These are phyloP conservation scores for Dictyostelium purpureum DNA, from an alignment of 78 protist genomes.

Conservation along the genomic window DNA sequence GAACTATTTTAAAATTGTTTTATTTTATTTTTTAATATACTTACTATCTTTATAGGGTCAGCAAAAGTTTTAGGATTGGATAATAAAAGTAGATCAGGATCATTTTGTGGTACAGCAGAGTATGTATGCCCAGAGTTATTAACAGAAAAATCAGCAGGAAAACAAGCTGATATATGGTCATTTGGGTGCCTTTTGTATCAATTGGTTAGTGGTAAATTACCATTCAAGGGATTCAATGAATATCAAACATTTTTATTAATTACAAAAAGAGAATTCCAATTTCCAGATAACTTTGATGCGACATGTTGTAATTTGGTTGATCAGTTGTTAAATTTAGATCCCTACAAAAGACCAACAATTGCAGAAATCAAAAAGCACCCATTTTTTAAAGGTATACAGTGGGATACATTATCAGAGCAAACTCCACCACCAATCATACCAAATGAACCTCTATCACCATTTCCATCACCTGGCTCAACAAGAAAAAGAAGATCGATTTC, in stretches of 20 bases:
- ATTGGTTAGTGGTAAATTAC: slow-evolving; percentile 83
- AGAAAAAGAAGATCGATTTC: slow-evolving; percentile 24
- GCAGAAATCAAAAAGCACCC: slow-evolving; percentile 75
- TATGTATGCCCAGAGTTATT: slow-evolving; percentile 94
- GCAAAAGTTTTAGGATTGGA: slow-evolving; percentile 48
- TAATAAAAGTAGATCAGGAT: slow-evolving; percentile 23
- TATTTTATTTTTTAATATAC: no score
- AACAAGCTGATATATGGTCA: slow-evolving; percentile 92
- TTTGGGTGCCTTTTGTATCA: slow-evolving; percentile 94
- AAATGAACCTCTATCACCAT: slow-evolving; percentile 57
- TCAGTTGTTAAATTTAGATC: slow-evolving; percentile 46
- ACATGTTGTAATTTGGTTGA: slow-evolving; percentile 81
- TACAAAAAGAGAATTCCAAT: slow-evolving; percentile 26
- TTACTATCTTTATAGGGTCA: no score
- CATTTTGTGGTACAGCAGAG: slow-evolving; percentile 88
- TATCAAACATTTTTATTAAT: slow-evolving; percentile 89
- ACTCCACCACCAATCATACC: slow-evolving; percentile 69
- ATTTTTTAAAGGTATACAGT: slow-evolving; percentile 81
- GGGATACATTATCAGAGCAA: slow-evolving; percentile 7
- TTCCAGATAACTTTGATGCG: slow-evolving; percentile 85
- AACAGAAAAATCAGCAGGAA: slow-evolving; percentile 58
- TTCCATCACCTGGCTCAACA: neutral
- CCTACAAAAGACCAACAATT: slow-evolving; percentile 36
- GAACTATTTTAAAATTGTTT: no score
- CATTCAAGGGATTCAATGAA: slow-evolving; percentile 83